Conservation (phyloP, 2,329 filamentous ascomycete genomes). For the Zymoseptoria brevis region DNA sequence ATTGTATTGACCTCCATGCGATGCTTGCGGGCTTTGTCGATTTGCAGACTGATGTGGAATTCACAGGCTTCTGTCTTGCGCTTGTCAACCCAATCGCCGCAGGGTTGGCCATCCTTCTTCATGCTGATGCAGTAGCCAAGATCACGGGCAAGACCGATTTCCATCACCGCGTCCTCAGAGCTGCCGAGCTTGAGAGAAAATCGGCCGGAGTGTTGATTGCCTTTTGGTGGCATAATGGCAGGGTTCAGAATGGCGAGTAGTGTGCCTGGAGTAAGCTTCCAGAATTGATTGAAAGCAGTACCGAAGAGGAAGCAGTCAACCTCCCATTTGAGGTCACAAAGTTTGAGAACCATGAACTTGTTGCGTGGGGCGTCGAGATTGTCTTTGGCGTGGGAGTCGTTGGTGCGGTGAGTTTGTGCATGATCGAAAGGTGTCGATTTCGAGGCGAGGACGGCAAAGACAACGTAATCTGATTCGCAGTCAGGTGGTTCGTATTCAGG, state of each 20-base stretch:
- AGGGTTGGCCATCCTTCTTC: constrained; percentile 75
- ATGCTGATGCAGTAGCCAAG: constrained; percentile 79
- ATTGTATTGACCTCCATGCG: constrained; percentile 75
- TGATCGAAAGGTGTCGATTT: constrained; percentile 73
- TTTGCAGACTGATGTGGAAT: constrained; percentile 76
- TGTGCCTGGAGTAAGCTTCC: constrained; percentile 88
- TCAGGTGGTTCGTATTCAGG: constrained; percentile 75
- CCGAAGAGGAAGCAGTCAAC: constrained; percentile 89
- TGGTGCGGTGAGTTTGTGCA: constrained; percentile 40
- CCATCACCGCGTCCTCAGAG: constrained; percentile 80
- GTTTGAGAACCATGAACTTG: constrained; percentile 87
- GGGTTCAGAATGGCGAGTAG: constrained; percentile 90
- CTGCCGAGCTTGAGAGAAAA: constrained; percentile 82
- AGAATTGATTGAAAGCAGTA: constrained; percentile 82
- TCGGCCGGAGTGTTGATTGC: constrained; percentile 65
- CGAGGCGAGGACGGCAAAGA: constrained; percentile 78
- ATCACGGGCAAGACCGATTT: constrained; percentile 77
- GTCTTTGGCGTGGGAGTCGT: constrained; percentile 41
- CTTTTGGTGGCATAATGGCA: constrained; percentile 77
- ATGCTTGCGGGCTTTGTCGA: constrained; percentile 60
- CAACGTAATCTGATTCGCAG: constrained; percentile 78
- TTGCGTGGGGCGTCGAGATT: constrained; percentile 48
- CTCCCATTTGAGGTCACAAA: constrained; percentile 85
- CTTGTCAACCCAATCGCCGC: constrained; percentile 77
- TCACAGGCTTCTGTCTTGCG: constrained; percentile 87